phyloP scores from a whole-genome alignment of 1,284 basidiomycete genomes.

The Gymnopus androsaceus region DNA sequence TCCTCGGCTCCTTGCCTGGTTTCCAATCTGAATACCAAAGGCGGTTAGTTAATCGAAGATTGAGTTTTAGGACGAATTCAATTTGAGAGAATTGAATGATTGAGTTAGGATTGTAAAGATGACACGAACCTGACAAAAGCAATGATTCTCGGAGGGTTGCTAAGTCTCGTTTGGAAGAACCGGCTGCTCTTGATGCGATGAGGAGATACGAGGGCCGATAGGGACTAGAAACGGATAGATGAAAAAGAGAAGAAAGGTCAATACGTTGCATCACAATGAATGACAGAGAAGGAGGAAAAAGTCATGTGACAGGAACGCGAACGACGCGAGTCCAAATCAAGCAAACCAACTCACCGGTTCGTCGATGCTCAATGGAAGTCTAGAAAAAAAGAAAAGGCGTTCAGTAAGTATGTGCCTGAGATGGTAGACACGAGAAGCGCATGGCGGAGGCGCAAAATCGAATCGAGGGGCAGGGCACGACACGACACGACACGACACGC shows the following conservation, averaged over 20 bases:
- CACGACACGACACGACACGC: too few relatives aligned
- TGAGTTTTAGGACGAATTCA: too few relatives aligned
- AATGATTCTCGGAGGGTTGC: slow-evolving; percentile 72
- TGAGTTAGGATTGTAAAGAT: too few relatives aligned
- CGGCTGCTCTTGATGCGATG: slow-evolving; percentile 69
- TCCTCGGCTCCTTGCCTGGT: slow-evolving; percentile 68
- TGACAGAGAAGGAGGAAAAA: background rate
- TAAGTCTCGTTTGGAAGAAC: slow-evolving; percentile 73
- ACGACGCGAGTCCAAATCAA: background rate
- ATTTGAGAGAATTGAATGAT: too few relatives aligned
- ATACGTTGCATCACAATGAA: slow-evolving; percentile 1
- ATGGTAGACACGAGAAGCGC: background rate
- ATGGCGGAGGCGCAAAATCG: too few relatives aligned
- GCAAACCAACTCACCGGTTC: slow-evolving; percentile 37
- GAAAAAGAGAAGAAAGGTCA: slow-evolving; percentile 4
- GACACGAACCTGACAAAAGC: slow-evolving; percentile 67
- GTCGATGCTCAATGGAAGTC: slow-evolving; percentile 61
- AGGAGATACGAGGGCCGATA: slow-evolving; percentile 60
- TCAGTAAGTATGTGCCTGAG: background rate
- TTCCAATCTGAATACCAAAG: slow-evolving; percentile 66
- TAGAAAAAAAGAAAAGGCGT: slow-evolving; percentile 22
- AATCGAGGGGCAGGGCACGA: background rate
- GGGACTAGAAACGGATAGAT: slow-evolving; percentile 40
- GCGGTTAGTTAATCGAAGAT: too few relatives aligned
- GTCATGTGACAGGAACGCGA: background rate